Base-by-base conservation (phyloP, 2,329 filamentous ascomycete species). In the Corinectria fuckeliana region DNA sequence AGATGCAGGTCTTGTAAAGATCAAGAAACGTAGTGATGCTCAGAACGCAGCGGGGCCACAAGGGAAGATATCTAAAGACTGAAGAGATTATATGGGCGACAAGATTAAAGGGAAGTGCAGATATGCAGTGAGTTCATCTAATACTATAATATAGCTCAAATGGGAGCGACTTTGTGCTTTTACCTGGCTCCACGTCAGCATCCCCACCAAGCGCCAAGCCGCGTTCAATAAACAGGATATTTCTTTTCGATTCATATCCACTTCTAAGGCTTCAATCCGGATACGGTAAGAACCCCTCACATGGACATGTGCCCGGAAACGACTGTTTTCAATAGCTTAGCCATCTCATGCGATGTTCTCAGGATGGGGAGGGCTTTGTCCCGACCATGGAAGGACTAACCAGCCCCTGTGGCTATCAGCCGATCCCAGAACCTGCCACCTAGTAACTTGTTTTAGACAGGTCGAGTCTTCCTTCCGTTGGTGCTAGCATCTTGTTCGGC, bases 1-100 rank as follows among this genome's bases (percentile, higher is more conserved):
- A n/a, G 65, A 67, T 56, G 58, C 61, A 57, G 57, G 48, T 56
- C 32, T 61, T 54, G 44, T 54, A 67, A 67, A 53, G 64, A 69
- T 34, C 61, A 66, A 65, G 66, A 50, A 49, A 11, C 50, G 38
- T n/a, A 57, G 60, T 28, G 56, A 48, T 55, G 50, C 21, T 9
- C 23, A 38, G 44, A 50, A 59, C 23, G 18, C 13, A 51, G 52
- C 52, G 61, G 65, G 69, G 67, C 16, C 51, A 6, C 6, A 34
- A 34, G 53, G 48, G 48, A 61, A 65, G 64, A 71, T 71, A 70
- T 68, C 61, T 56, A 63, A 63, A 55, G 16, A 53, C 50, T 18
- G 18, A 52, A 39, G 47, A 50, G 41, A n/a, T 41, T 34, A 50
- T 39, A 55, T 10, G 47, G 47, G 28, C 39, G 48, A 51, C 44